phyloP scores from a whole-genome alignment of 169 alveolate species.

The Plasmodium cynomolgi region DNA sequence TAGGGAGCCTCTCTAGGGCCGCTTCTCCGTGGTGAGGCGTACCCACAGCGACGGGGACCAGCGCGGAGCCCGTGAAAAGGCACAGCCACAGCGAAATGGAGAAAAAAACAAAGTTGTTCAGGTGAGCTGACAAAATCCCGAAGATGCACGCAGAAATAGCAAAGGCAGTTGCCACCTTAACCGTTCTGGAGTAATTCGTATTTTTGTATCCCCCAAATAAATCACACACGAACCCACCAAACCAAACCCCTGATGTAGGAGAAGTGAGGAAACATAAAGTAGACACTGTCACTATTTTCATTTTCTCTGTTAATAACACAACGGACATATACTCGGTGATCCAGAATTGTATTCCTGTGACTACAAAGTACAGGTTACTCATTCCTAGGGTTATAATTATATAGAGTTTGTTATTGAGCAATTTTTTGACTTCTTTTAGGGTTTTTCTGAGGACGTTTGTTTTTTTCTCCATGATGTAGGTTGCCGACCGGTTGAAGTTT shows the following conservation, averaged over 20 bases:
- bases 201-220: slow-evolving; percentile 86
- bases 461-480: slow-evolving; percentile 63
- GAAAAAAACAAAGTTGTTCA: slow-evolving; percentile 76
- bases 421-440: slow-evolving; percentile 75
- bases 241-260: slow-evolving; percentile 89
- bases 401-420: slow-evolving; percentile 78
- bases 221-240: slow-evolving; percentile 89
- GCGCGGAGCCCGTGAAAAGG: slow-evolving; percentile 86
- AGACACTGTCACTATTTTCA: slow-evolving; percentile 84
- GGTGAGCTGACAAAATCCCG: slow-evolving; percentile 79
- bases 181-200: slow-evolving; percentile 81
- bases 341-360: slow-evolving; percentile 93
- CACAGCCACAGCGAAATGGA: slow-evolving; percentile 84
- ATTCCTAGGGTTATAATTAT: slow-evolving; percentile 83
- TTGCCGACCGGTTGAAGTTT: slow-evolving; percentile 47
- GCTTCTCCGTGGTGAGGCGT: background rate
- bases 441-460: slow-evolving; percentile 64
- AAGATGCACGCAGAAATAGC: slow-evolving; percentile 82
- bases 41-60: slow-evolving; percentile 88
- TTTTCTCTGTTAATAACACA: slow-evolving; percentile 81
- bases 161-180: slow-evolving; percentile 85
- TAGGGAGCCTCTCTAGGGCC: too few relatives aligned
- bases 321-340: slow-evolving; percentile 87
- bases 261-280: slow-evolving; percentile 86
- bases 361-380: slow-evolving; percentile 87